Base-by-base conservation (phyloP, 2,329 filamentous ascomycete species). In the Fusarium redolens region DNA sequence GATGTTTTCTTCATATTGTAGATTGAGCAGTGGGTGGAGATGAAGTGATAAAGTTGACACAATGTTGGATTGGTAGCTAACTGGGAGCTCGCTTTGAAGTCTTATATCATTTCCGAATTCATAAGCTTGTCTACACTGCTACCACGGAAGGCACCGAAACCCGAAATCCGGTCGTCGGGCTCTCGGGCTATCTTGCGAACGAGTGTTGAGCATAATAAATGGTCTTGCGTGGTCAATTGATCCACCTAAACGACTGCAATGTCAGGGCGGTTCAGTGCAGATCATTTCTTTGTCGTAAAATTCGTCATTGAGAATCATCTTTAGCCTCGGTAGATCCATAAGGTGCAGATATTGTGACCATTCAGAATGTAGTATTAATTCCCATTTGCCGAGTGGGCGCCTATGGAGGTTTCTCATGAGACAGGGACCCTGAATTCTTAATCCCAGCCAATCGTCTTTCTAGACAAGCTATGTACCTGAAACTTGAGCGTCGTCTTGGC, bases 401-500 rank as follows among this genome's bases (percentile, higher is more conserved):
- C 17, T 20, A 4, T 33, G 6, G 30, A 51, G 22, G 22, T 22
- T 22, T 22, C 22, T 22, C 22, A 22, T 22, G 22, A 22, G 22
- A 22, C 22, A 22, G 4, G 17, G 31, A 14, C 6, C 48, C 17
- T 37, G n/a, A 14, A 51, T 10, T 2, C 7, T 10, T 5, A 0
- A 4, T 51, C 2, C 0, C 4, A 14, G n/a, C 30, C 30, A 33
- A 51, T 18, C 0, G n/a, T 3, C 3, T 35, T 14, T 5, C 4
- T 5, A 10, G 14, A 2, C 3, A 3, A 22, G 15, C 0, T 0
- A 10, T 11, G 7, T 4, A 12, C 6, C 28, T 13, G 20, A 17
- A 18, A 15, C 15, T 3, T 1, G 31, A 25, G 7, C 0, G n/a
- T 22, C 17, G 1, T 14, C 2, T 22, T 10, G 25, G 25, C 25